Evolutionary conservation across 306 rosid species (phyloP), one percentile per base, ranked within the genome.

Genomic region (Fragaria nilgerrensis): DNA sequence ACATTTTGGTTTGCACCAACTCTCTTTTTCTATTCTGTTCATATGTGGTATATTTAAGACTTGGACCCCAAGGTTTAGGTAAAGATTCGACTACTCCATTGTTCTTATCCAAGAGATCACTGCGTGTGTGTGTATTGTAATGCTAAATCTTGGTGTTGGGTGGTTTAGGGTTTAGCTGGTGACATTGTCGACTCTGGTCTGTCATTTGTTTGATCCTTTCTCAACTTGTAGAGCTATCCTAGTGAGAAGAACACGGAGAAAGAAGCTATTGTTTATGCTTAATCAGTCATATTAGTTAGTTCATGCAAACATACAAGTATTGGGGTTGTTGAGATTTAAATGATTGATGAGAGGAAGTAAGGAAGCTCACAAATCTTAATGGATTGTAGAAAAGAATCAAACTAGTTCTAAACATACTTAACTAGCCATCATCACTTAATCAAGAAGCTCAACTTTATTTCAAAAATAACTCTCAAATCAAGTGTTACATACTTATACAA

Each of bases 1-100:
- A 50, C 80, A 81, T 59, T 69, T 69, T 75, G 58, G 41, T 77
- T 17, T 25, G 55, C 36, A 44, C 43, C 79, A 3, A 41, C 39
- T 72, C 22, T 29, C 16, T 27, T 61, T 61, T 15, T 17, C 1
- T 43, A 16, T 39, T 17, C 1, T 34, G 69, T 48, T 48, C 53
- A 34, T 23, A 56, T 58, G 7, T 13, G 50, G 27, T 73, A 14
- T 36, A 3, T 14, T 73, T n/a, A 45, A 74, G 56, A 59, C 25
- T 61, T 45, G 44, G 44, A 74, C 8, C n/a, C 34, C 70, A 74
- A 74, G 55, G 55, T 74, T 74, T 44, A 61, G 78, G 58, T 61
- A 25, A 59, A 56, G 53, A 58, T 58, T 56, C 53, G 44, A 41
- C 77, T n/a, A 1, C 64, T 29, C 17, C 48, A 6, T 61, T 27